phyloP scores from a whole-genome alignment of 2,329 filamentous ascomycete genomes.

The Colletotrichum lindemuthianum region DNA sequence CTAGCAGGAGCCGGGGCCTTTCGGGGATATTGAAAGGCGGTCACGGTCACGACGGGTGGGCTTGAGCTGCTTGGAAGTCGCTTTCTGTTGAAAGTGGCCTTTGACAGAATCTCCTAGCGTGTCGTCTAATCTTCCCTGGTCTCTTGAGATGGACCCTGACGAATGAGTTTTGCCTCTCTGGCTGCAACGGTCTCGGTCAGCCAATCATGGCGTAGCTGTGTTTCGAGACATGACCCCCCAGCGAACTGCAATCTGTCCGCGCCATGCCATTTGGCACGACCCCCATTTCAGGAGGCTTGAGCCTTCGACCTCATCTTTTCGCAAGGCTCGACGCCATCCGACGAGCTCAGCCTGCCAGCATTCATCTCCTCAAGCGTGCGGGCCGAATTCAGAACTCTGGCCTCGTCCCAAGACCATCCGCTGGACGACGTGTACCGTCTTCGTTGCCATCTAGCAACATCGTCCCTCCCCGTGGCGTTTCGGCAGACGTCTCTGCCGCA shows the following conservation, averaged over 20 bases:
- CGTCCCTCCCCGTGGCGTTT: no score
- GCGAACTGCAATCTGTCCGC: conserved; percentile 10
- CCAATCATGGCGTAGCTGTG: conserved; percentile 21
- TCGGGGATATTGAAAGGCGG: conserved; percentile 30
- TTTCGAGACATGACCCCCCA: conserved; percentile 17
- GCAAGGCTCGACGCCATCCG: conserved; percentile 11
- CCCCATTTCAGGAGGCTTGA: background rate
- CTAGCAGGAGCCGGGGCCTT: conserved; percentile 9
- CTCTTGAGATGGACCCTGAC: conserved; percentile 28
- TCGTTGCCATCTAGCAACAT: no score
- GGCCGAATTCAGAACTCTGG: conserved; percentile 4
- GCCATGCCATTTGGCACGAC: conserved; percentile 1
- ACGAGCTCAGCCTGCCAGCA: background rate
- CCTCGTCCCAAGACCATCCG: background rate
- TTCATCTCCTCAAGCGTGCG: background rate
- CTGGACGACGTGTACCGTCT: no score
- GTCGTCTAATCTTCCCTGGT: conserved; percentile 31
- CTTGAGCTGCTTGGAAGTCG: conserved; percentile 13
- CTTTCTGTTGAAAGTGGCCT: no score
- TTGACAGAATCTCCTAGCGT: conserved; percentile 26
- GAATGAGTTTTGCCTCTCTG: conserved; percentile 14
- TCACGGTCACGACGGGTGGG: conserved; percentile 27
- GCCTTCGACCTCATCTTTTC: background rate
- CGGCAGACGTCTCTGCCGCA: background rate
- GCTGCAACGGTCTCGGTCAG: conserved; percentile 23